These are phyloP conservation scores for Magnolia sinica DNA, from an alignment of 164 flowering plant species.

Conservation along the genomic window DNA sequence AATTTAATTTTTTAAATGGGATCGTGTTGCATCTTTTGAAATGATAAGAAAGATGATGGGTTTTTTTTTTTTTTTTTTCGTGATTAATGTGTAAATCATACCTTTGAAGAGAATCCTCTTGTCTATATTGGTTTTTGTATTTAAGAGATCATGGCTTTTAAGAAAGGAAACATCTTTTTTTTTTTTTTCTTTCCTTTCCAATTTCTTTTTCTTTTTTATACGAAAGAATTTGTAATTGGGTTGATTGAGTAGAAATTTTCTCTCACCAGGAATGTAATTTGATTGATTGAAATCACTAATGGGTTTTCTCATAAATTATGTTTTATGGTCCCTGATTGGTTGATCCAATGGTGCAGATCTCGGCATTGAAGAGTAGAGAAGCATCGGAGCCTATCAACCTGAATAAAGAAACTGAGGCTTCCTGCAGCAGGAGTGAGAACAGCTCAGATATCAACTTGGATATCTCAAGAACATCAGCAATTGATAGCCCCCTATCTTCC, in stretches of 20 bases:
- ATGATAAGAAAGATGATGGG: too few species aligned
- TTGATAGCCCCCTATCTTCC: constrained; percentile 50
- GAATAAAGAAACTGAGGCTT: constrained; percentile 95
- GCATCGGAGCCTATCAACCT: constrained; percentile 82
- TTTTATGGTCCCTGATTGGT: neutral
- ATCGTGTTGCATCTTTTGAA: neutral
- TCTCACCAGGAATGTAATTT: neutral
- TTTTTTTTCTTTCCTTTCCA: neutral
- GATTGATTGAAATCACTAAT: neutral
- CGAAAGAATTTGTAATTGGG: neutral
- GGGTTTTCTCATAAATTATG: neutral
- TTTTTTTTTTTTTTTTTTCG: too few species aligned
- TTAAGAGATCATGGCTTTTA: neutral
- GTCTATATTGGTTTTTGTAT: neutral
- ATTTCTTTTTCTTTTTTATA: neutral
- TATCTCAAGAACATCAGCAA: constrained; percentile 65
- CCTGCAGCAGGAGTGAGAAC: constrained; percentile 91
- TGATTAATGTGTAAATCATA: too few species aligned
- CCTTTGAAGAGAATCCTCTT: too few species aligned
- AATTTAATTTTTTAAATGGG: neutral
- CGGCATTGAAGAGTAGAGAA: constrained; percentile 72
- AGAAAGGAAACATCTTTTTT: neutral
- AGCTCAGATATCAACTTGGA: constrained; percentile 80
- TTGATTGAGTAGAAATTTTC: neutral
- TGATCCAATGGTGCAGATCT: constrained; percentile 46